phyloP scores from a whole-genome alignment of 129 eudicot genomes.

The Artemisia argyi region DNA sequence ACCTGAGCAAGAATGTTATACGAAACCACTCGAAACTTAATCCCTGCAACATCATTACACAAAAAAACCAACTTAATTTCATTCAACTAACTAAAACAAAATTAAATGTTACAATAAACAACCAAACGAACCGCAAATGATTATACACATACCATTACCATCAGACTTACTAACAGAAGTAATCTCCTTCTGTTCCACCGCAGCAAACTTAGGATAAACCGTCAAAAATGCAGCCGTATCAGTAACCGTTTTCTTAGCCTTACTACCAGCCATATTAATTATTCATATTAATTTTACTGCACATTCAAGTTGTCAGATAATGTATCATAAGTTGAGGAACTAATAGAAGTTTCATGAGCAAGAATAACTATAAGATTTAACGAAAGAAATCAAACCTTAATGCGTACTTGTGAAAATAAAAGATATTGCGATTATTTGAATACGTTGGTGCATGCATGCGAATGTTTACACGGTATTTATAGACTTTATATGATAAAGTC shows the following conservation, averaged over 20 bases:
- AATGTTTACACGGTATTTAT: too few species aligned
- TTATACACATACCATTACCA: constrained; percentile 48
- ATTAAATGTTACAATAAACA: neutral
- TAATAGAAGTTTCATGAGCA: too few species aligned
- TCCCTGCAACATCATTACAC: constrained; percentile 38
- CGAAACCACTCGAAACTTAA: constrained; percentile 71
- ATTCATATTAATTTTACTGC: constrained; percentile 49
- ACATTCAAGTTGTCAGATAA: constrained; percentile 17
- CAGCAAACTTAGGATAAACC: constrained; percentile 60
- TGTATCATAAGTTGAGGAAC: too few species aligned
- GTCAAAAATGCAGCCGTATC: constrained; percentile 31
- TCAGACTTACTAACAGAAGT: constrained; percentile 58
- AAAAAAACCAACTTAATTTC: too few species aligned
- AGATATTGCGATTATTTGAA: too few species aligned
- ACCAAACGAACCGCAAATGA: neutral
- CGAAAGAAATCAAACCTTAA: too few species aligned
- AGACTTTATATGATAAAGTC: too few species aligned
- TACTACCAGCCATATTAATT: constrained; percentile 56
- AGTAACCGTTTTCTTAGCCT: constrained; percentile 2
- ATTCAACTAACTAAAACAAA: neutral
- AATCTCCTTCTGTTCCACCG: constrained; percentile 63
- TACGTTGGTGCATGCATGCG: too few species aligned
- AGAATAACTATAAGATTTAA: too few species aligned
- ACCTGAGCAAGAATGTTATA: constrained; percentile 97
- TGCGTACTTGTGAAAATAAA: too few species aligned